A percentile compares a stretch with the other conserved stretches of the same genome.
Conservation (phyloP, 2,329 filamentous ascomycete species). For the Lachnellula cervina region DNA sequence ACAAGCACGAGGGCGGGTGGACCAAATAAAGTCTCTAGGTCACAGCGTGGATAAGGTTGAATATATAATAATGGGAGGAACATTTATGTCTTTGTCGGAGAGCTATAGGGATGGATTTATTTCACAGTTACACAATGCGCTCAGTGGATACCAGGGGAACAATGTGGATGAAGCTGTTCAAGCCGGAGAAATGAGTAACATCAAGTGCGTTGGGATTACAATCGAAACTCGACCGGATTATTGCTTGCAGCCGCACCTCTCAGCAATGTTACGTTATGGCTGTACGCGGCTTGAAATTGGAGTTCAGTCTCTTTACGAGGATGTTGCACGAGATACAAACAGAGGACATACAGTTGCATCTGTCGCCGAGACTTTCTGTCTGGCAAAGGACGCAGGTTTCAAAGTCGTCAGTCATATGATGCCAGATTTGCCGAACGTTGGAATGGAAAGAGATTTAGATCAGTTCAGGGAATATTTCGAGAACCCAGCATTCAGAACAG, state of each 20-base stretch:
- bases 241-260: conserved; percentile 90
- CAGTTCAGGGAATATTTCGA: conserved; percentile 98
- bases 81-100: conserved; percentile 93
- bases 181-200: conserved; percentile 91
- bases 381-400: conserved; percentile 97
- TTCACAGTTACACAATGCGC: conserved; percentile 89
- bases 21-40: conserved; percentile 91
- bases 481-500: conserved; percentile 90
- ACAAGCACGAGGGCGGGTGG: conserved; percentile 89
- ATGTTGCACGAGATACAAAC: conserved; percentile 97
- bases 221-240: conserved; percentile 98
- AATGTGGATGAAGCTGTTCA: conserved; percentile 94
- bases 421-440: conserved; percentile 96
- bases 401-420: conserved; percentile 99
- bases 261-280: conserved; percentile 94
- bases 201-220: conserved; percentile 97
- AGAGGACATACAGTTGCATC: conserved; percentile 92
- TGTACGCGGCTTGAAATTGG: conserved; percentile 93
- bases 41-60: conserved; percentile 99
- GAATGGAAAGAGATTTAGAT: conserved; percentile 94
- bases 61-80: conserved; percentile 99
- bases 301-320: conserved; percentile 95
- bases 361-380: conserved; percentile 91
- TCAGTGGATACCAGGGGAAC: conserved; percentile 90
- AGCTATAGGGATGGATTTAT: conserved; percentile 92